Conservation (phyloP, 495 filamentous ascomycete genomes). For the Aspergillus haitiensis region DNA sequence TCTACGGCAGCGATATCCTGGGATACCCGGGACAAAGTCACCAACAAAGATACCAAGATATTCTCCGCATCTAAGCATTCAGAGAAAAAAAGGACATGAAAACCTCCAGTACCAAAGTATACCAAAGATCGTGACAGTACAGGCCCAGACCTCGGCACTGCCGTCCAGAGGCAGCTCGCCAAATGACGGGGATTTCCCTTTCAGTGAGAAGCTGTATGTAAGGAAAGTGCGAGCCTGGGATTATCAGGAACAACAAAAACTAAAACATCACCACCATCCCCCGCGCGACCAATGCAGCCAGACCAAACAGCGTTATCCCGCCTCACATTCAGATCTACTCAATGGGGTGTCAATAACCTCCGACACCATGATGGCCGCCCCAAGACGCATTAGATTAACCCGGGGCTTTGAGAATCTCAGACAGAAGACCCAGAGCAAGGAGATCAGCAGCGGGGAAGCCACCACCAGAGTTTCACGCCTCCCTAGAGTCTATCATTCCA, state of each 20-base stretch:
- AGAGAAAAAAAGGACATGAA: no score
- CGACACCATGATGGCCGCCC: slow-evolving; percentile 1
- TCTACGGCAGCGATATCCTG: no score
- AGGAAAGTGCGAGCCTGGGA: not conserved
- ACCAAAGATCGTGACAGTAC: not conserved
- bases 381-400: slow-evolving; percentile 13
- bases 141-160: no score
- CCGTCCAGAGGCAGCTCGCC: not conserved
- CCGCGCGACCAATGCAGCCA: not conserved
- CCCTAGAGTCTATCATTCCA: not conserved
- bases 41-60: no score
- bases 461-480: not conserved
- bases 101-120: not conserved
- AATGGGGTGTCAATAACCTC: not conserved
- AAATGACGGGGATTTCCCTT: no score
- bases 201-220: not conserved
- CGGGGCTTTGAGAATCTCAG: slow-evolving; percentile 12
- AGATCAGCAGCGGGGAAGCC: not conserved
- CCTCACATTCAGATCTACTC: not conserved
- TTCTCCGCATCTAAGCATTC: no score
- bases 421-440: not conserved
- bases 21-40: no score
- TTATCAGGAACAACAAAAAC: not conserved
- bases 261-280: not conserved
- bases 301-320: not conserved